Percentiles rank a stretch among this genome's conserved stretches.
These are phyloP conservation scores for Apiotrichum gracile DNA, from an alignment of 1,284 basidiomycete genomes.

Conservation along the genomic window DNA sequence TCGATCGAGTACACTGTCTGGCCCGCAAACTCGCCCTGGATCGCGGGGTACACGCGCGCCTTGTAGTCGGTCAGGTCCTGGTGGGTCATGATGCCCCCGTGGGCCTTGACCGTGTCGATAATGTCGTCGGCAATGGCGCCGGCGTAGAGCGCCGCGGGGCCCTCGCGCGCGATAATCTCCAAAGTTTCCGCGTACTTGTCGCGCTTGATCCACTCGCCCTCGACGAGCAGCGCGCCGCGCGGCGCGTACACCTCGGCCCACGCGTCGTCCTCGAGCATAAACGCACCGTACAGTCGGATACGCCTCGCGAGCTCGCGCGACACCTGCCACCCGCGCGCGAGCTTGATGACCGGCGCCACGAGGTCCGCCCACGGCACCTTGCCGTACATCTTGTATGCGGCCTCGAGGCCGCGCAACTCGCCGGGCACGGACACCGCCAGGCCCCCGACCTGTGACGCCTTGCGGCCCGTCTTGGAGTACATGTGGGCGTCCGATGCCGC, in stretches of 20 bases:
- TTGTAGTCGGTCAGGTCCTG: conserved; percentile 53
- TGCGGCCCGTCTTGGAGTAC: conserved; percentile 68
- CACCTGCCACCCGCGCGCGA: conserved; percentile 68
- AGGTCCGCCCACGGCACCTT: conserved; percentile 68
- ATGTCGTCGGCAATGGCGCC: conserved; percentile 43
- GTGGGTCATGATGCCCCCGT: conserved; percentile 41
- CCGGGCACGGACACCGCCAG: conserved; percentile 78
- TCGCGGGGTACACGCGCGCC: conserved; percentile 64
- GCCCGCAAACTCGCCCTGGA: conserved; percentile 68
- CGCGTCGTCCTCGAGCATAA: conserved; percentile 70
- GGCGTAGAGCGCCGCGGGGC: conserved; percentile 41
- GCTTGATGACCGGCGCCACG: conserved; percentile 64
- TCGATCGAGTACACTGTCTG: conserved; percentile 76
- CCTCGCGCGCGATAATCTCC: conserved; percentile 37
- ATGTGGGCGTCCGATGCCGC: conserved; percentile 64
- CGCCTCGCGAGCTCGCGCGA: conserved; percentile 66
- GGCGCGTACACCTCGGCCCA: conserved; percentile 79
- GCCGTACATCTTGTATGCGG: conserved; percentile 42
- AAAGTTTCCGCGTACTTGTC: conserved; percentile 51
- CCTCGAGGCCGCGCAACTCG: conserved; percentile 66
- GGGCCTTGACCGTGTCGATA: conserved; percentile 28
- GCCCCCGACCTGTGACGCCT: conserved; percentile 66
- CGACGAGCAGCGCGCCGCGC: conserved; percentile 60
- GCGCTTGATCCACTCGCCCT: conserved; percentile 67
- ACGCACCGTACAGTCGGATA: conserved; percentile 55